Conservation (phyloP, 1,284 basidiomycete genomes). For the Ceratobasidium sp. region DNA sequence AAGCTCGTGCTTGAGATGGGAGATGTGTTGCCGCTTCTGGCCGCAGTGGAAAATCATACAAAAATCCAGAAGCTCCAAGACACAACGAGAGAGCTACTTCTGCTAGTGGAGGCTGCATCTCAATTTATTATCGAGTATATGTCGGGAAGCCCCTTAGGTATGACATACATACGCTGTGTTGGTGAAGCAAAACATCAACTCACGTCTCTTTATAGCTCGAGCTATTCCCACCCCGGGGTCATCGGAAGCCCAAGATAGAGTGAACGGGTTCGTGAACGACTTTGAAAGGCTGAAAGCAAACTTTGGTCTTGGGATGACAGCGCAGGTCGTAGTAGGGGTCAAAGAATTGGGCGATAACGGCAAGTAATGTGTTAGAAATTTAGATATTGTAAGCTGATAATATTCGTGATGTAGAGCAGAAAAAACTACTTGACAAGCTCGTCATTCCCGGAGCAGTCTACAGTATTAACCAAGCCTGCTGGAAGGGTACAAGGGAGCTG, state of each 20-base stretch:
- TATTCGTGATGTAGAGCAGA: neutral
- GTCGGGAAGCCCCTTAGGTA: neutral
- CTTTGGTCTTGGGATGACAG: neutral
- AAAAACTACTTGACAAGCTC: neutral
- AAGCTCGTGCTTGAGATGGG: neutral
- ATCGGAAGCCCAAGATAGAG: neutral
- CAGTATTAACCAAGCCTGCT: neutral
- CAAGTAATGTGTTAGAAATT: neutral
- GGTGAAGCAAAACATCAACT: neutral
- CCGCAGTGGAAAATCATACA: neutral
- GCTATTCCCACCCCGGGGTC: neutral
- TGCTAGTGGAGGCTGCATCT: conserved; percentile 17
- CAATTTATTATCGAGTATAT: conserved; percentile 17
- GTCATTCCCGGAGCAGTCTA: neutral
- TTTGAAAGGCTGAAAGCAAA: conserved; percentile 19
- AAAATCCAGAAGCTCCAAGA: neutral
- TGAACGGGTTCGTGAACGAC: neutral
- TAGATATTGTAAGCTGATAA: too few species aligned
- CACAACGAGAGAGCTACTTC: neutral
- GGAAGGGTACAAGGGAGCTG: neutral
- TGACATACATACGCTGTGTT: neutral
- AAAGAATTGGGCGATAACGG: neutral
- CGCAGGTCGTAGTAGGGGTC: neutral
- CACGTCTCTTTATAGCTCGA: neutral
- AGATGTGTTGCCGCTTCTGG: neutral